phyloP scores from a whole-genome alignment of 176 grass and related monocot genomes.

The Coix lacrymajobi region DNA sequence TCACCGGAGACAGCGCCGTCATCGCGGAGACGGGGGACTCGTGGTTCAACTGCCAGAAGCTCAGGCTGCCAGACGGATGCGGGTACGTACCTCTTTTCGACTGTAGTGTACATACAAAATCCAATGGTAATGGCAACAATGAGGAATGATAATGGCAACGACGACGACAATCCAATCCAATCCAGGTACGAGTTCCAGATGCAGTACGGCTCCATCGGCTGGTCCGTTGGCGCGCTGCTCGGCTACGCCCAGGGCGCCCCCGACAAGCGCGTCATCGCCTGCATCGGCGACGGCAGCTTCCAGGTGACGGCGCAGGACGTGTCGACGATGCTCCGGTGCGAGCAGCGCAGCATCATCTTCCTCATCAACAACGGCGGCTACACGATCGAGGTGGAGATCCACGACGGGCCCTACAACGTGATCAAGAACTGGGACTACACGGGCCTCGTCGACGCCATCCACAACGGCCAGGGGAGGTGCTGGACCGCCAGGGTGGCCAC shows the following conservation, averaged over 20 bases:
- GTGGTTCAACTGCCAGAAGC: constrained; percentile 75
- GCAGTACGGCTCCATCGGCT: no score
- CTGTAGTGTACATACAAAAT: no score
- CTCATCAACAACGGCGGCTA: constrained; percentile 68
- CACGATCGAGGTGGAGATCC: constrained; percentile 71
- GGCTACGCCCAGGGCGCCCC: no score
- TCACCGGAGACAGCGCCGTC: neutral
- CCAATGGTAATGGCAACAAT: no score
- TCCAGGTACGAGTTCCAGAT: no score
- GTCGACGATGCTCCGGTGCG: constrained; percentile 65
- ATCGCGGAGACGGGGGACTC: constrained; percentile 53
- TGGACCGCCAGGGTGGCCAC: no score
- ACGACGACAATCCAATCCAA: no score
- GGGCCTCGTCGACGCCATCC: constrained; percentile 52
- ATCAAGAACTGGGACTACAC: constrained; percentile 80
- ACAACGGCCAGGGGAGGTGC: no score
- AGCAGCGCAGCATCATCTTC: constrained; percentile 59
- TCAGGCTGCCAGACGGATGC: constrained; percentile 50
- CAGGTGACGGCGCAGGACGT: constrained; percentile 70
- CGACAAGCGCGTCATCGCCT: no score
- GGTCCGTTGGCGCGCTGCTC: no score
- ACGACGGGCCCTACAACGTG: constrained; percentile 67
- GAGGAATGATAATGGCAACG: no score
- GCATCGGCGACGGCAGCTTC: constrained; percentile 80
- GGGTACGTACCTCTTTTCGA: no score